A percentile compares a stretch with the other conserved stretches of the same genome.
These are phyloP conservation scores for Cavenderia fasciculata DNA, from an alignment of 78 protist genomes.

Conservation along the genomic window DNA sequence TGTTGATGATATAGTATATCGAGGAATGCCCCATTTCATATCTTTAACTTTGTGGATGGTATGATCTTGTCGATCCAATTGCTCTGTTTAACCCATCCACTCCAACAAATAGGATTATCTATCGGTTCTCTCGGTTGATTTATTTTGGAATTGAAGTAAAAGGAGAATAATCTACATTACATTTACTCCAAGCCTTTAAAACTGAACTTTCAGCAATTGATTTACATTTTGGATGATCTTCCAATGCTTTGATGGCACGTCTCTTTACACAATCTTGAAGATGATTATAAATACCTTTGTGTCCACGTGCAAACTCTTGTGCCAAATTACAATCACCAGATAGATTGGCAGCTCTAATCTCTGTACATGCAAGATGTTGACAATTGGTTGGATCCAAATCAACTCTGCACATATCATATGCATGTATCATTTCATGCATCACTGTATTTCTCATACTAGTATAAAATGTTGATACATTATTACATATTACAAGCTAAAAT, in stretches of 20 bases:
- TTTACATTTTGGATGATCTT: conserved; percentile 61
- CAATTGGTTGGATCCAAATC: conserved; percentile 76
- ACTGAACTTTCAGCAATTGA: conserved; percentile 48
- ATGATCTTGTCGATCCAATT: no score
- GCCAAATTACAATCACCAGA: conserved; percentile 88
- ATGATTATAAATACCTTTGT: conserved; percentile 12
- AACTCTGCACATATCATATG: conserved; percentile 85
- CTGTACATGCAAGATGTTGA: conserved; percentile 88
- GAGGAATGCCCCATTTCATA: no score
- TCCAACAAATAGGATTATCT: no score
- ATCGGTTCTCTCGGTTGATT: no score
- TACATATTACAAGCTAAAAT: conserved; percentile 26
- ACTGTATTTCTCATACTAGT: conserved; percentile 60
- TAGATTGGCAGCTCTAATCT: conserved; percentile 90
- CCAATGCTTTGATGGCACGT: conserved; percentile 64
- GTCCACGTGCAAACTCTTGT: conserved; percentile 29
- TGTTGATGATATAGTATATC: no score
- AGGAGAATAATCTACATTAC: conserved; percentile 64
- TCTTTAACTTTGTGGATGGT: no score
- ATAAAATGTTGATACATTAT: conserved; percentile 37
- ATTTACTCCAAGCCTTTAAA: conserved; percentile 48
- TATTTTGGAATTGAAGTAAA: conserved; percentile 54
- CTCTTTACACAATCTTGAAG: conserved; percentile 57
- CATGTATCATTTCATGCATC: conserved; percentile 89
- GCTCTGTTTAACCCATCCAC: no score